A percentile compares a stretch with the other conserved stretches of the same genome.
These are phyloP conservation scores for Fusarium domesticum DNA, from an alignment of 2,329 filamentous ascomycete genomes.

Conservation along the genomic window DNA sequence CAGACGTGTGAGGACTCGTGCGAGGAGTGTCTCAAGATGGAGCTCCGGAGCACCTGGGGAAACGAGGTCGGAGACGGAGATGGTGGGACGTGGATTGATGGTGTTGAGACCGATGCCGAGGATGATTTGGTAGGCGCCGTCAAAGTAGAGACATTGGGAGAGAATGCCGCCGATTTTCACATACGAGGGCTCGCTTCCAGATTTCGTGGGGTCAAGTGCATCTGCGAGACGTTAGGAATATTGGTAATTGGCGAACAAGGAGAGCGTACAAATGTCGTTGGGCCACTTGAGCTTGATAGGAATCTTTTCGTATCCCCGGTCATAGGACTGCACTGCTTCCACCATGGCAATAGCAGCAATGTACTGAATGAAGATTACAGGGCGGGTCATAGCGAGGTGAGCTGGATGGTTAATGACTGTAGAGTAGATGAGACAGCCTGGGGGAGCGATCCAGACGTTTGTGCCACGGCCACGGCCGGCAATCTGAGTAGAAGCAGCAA, in stretches of 20 bases:
- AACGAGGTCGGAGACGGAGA: conserved; percentile 74
- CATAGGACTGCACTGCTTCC: conserved; percentile 78
- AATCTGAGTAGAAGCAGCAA: conserved; percentile 82
- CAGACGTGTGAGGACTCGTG: conserved; percentile 73
- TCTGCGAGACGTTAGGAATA: conserved; percentile 39
- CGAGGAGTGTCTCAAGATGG: conserved; percentile 75
- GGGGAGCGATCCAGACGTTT: conserved; percentile 93
- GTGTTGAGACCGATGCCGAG: conserved; percentile 86
- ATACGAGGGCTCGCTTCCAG: conserved; percentile 51
- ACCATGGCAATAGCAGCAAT: conserved; percentile 85
- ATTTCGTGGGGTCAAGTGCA: conserved; percentile 60
- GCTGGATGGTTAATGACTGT: conserved; percentile 82
- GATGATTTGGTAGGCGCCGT: conserved; percentile 77
- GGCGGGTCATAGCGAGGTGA: conserved; percentile 65
- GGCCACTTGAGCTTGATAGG: conserved; percentile 94
- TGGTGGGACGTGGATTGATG: conserved; percentile 80
- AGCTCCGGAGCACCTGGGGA: conserved; percentile 53
- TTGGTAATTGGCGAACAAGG: fast-evolving
- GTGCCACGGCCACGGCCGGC: conserved; percentile 83
- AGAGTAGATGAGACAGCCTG: conserved; percentile 83
- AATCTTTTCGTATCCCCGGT: conserved; percentile 67
- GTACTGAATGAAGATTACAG: conserved; percentile 93
- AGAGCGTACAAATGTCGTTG: conserved; percentile 78
- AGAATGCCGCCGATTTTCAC: conserved; percentile 93
- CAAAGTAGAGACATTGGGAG: conserved; percentile 79